Conservation (phyloP, 2,329 filamentous ascomycete genomes). For the Scedosporium dehoogii region DNA sequence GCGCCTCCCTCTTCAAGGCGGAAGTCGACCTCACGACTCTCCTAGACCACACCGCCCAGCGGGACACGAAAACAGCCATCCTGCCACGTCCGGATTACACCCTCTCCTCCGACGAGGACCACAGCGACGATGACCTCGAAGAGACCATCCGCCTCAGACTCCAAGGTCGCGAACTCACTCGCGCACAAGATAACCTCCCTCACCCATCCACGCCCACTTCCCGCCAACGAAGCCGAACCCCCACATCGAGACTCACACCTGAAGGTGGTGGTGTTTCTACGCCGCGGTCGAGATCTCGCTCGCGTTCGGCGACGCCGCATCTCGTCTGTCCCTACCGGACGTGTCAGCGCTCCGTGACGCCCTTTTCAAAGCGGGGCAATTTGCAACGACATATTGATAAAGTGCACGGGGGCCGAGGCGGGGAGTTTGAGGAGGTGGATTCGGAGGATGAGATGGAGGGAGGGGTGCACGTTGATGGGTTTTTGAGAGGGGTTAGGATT, state of each 20-base stretch:
- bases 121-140: constrained; percentile 15
- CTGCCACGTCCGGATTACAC: neutral
- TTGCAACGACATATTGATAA: constrained; percentile 26
- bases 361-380: constrained; percentile 26
- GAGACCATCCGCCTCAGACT: constrained; percentile 17
- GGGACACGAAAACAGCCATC: neutral
- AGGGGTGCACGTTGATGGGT: constrained; percentile 59
- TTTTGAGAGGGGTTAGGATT: constrained; percentile 44
- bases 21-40: constrained; percentile 55
- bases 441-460: constrained; percentile 47
- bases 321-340: constrained; percentile 26
- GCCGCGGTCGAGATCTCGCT: constrained; percentile 7
- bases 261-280: neutral
- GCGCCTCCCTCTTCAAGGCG: constrained; percentile 65
- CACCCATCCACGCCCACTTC: constrained; percentile 8
- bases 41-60: constrained; percentile 15
- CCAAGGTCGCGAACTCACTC: neutral
- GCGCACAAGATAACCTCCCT: constrained; percentile 4
- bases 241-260: neutral
- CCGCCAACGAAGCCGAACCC: neutral
- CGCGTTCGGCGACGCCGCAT: constrained; percentile 13
- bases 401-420: constrained; percentile 24
- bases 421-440: constrained; percentile 19
- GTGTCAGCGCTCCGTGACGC: constrained; percentile 25
- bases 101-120: constrained; percentile 9